Evolutionary conservation across 2,329 filamentous ascomycete species (phyloP), one percentile per base, ranked within the genome.

Genomic region (Pestalotiopsis sp.): DNA sequence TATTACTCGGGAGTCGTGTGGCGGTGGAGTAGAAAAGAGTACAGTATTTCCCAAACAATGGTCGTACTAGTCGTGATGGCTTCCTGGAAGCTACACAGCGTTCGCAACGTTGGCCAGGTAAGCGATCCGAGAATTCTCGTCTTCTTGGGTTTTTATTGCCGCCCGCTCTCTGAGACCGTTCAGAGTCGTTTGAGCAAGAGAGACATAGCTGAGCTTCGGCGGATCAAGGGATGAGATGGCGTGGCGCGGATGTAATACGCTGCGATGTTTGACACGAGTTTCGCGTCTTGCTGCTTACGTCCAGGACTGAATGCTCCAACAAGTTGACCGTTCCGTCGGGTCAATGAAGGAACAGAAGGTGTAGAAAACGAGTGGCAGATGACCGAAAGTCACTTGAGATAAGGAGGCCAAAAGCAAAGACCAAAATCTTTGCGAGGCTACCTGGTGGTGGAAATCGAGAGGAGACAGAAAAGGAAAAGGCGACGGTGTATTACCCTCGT

Each of bases 351-450:
- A 59, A 31, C 23, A 23, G 57, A n/a, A 36, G 25, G 62, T 17
- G 4, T 64, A 52, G 23, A 64, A 60, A 64, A 39, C 62, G 62
- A 64, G 62, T 64, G 62, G 27, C 62, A 36, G 60, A 63, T 36
- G 38, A 63, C 60, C 23, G 20, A 41, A 36, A 36, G 57, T 59
- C 57, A 59, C 23, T 59, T 36, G 57, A 25, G 17, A 36, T 14
- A 20, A 27, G 57, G 31, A 27, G 25, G 57, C 27, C 57, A 59
- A 59, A 36, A 23, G 57, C 57, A 27, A 36, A 59, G 12, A 27
- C 9, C 45, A 20, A 9, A n/a, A 52, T 52, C 45, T 14, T 52
- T 36, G 31, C 45, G 9, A 52, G 45, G 45, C 45, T 20, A n/a
- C 17, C 14, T 23, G 59, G 20, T 39, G 27, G 12, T 41, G 31